A percentile compares a stretch with the other conserved stretches of the same genome.
Conservation (phyloP, 1,284 basidiomycete genomes). For the Leccinum fallax region DNA sequence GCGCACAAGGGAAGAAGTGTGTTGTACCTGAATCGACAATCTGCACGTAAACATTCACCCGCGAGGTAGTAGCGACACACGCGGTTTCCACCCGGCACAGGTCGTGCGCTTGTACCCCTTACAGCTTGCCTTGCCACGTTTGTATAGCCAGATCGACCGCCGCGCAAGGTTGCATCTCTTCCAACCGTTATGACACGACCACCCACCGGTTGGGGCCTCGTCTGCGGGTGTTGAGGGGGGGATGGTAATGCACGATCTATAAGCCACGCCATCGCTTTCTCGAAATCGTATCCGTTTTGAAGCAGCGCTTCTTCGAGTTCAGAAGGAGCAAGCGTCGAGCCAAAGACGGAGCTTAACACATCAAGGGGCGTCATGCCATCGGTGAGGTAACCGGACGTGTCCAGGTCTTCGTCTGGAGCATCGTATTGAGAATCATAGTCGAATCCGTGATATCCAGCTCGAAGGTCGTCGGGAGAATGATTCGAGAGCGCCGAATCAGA, state of each 20-base stretch:
- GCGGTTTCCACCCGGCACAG: slow-evolving; percentile 56
- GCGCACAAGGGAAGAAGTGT: background rate
- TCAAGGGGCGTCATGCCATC: slow-evolving; percentile 97
- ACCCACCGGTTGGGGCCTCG: slow-evolving; percentile 63
- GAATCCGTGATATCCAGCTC: slow-evolving; percentile 38
- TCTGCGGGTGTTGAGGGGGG: slow-evolving; percentile 44
- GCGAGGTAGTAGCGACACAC: slow-evolving; percentile 97
- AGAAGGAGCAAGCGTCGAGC: slow-evolving; percentile 81
- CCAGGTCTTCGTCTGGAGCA: slow-evolving; percentile 51
- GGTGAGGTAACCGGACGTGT: slow-evolving; percentile 56
- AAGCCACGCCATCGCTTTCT: slow-evolving; percentile 90
- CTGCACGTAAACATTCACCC: slow-evolving; percentile 93
- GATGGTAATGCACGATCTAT: slow-evolving; percentile 68
- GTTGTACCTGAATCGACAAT: slow-evolving; percentile 93
- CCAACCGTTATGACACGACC: slow-evolving; percentile 63
- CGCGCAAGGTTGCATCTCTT: slow-evolving; percentile 49
- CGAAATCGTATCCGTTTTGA: slow-evolving; percentile 91
- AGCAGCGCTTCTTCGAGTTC: slow-evolving; percentile 94
- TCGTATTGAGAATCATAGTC: slow-evolving; percentile 41
- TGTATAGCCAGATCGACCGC: slow-evolving; percentile 48
- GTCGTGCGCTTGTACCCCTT: slow-evolving; percentile 59
- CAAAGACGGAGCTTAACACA: slow-evolving; percentile 92
- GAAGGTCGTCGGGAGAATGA: slow-evolving; percentile 50
- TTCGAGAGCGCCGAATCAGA: slow-evolving; percentile 45
- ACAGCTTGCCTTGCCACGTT: slow-evolving; percentile 39